Base-by-base conservation (phyloP, 139 green algal genomes). In the Edaphochlamys debaryana region DNA sequence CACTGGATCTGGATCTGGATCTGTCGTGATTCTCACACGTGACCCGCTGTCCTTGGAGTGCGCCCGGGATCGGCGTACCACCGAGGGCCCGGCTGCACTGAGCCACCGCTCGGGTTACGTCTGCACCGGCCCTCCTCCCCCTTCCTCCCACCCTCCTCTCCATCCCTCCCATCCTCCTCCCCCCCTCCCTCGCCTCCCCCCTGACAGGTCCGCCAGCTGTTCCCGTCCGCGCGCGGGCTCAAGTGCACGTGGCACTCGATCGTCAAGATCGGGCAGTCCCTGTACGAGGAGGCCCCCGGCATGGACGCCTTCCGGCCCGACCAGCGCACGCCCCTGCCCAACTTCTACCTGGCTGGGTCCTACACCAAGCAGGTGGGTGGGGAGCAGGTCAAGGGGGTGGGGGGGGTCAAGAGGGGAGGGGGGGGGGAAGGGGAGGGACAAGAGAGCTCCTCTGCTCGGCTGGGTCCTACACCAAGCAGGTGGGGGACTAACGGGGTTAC, bases 361-460 rank as follows among this genome's bases (percentile, higher is more conserved):
- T 99, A 99, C 92, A 99, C 96, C 63, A 98, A 94, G 88, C 90
- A 93, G 83, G 75, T 85, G 60, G 2, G 69, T 0, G 29, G 58
- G 45, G 45, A 13, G 45, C n/a, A n/a, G n/a, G n/a, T n/a, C n/a
- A n/a, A n/a, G n/a, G n/a, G n/a, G n/a, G n/a, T n/a, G n/a, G n/a
- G n/a, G n/a, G n/a, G n/a, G n/a, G n/a, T n/a, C n/a, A n/a, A n/a
- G n/a, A n/a, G n/a, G n/a, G n/a, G n/a, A n/a, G n/a, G n/a, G n/a
- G n/a, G n/a, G n/a, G n/a, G n/a, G n/a, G n/a, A n/a, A n/a, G n/a
- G n/a, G n/a, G n/a, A n/a, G n/a, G n/a, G n/a, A n/a, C n/a, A n/a
- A n/a, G n/a, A n/a, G n/a, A n/a, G n/a, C n/a, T n/a, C 89, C 98
- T 99, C 85, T 99, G 98, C 93, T 85, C 99, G 76, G 92, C 97